Base-by-base conservation (phyloP, 2,329 filamentous ascomycete species). In the Xylariomycetidae sp. region DNA sequence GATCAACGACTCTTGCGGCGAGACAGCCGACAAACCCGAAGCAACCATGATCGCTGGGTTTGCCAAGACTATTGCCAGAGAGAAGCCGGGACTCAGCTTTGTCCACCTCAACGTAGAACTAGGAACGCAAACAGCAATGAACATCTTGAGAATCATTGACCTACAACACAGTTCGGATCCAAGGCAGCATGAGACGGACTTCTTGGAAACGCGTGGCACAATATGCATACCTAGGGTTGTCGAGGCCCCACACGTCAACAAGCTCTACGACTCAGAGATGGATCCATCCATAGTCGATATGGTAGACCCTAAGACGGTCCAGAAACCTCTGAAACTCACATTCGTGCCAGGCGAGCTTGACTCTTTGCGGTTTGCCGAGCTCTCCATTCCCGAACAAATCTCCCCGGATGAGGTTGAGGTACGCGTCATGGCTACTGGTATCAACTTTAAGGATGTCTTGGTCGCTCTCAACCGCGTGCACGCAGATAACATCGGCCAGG, bases 171-270 rank as follows among this genome's bases (percentile, higher is more conserved):
- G 15, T 4, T 13, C 19, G 17, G 4, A 10, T 6, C 4, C 11
- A 4, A 27, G 13, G 6, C 14, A 27, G 16, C 14, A 12, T 6
- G 31, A 33, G 23, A 27, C 31, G 6, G 31, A 33, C 23, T 19
- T 27, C 6, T 10, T 33, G 11, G 23, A 33, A 15, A 13, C 26
- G 20, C 7, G 9, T 15, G 31, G 23, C 22, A 12, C 12, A 6
- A 18, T 33, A 6, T 33, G 13, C 12, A 27, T 33, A 11, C 31
- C 31, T 6, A 27, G 31, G n/a, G 31, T 27, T 4, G 25, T 33
- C 16, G 31, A 33, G 18, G 31, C 31, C 13, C 25, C 31, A 14
- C 31, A 17, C 6, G 16, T 33, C 12, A 33, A 33, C 23, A 27
- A 19, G 9, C 16, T 33, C 4, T 16, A 27, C 9, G 23, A 33